Conservation (phyloP, 495 filamentous ascomycete genomes). For the Trichoderma orchidacearum region DNA sequence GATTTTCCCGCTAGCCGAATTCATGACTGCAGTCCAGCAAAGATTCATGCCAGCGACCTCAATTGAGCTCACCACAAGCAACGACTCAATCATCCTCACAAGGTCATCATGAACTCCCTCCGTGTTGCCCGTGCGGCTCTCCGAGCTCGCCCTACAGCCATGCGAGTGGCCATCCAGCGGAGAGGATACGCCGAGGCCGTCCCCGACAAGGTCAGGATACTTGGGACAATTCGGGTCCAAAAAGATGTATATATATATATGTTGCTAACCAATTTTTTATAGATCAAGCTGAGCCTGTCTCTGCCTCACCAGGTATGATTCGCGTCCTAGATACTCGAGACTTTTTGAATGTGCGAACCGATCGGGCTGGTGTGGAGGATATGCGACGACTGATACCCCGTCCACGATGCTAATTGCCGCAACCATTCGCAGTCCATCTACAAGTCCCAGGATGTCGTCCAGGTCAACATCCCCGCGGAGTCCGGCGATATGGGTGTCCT, state of each 20-base stretch:
- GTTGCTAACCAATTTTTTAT: slow-evolving; percentile 20
- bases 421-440: slow-evolving; percentile 34
- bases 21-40: neutral
- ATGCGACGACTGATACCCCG: neutral
- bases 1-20: slow-evolving; percentile 6
- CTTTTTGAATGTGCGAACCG: neutral
- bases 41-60: slow-evolving; percentile 17
- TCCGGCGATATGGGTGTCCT: slow-evolving; percentile 99
- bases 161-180: slow-evolving; percentile 59
- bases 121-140: slow-evolving; percentile 80
- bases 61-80: slow-evolving; percentile 6
- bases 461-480: slow-evolving; percentile 98
- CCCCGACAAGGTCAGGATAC: slow-evolving; percentile 48
- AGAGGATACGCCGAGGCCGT: slow-evolving; percentile 91
- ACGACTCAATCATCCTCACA: slow-evolving; percentile 34
- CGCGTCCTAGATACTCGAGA: neutral
- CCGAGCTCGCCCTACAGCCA: slow-evolving; percentile 55
- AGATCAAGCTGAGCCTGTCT: slow-evolving; percentile 95
- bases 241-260: neutral
- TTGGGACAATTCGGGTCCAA: neutral
- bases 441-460: slow-evolving; percentile 58
- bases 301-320: slow-evolving; percentile 91
- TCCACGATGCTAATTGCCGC: slow-evolving; percentile 32
- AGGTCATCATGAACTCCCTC: slow-evolving; percentile 78
- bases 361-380: slow-evolving; percentile 1